Percentiles rank a stretch among this genome's conserved stretches.
These are phyloP conservation scores for Lablab purpureus DNA, from an alignment of 306 rosid genomes.

Conservation along the genomic window DNA sequence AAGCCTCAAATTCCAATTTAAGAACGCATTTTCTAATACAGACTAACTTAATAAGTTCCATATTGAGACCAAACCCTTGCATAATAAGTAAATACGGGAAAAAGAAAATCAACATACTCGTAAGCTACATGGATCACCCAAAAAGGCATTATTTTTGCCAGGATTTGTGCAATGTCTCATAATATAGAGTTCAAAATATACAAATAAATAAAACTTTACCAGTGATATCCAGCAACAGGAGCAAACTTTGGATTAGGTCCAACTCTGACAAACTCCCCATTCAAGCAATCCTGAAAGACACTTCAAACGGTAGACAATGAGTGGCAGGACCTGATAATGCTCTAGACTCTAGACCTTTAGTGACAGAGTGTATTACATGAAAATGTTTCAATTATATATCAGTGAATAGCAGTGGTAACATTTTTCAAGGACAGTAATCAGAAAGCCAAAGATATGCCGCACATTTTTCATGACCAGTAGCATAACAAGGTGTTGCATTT, in stretches of 20 bases:
- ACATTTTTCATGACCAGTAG: not conserved
- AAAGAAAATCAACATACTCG: slow-evolving; percentile 4
- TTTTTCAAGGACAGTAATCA: not conserved
- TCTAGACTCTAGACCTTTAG: not conserved
- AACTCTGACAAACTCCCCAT: slow-evolving; percentile 96
- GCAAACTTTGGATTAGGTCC: slow-evolving; percentile 90
- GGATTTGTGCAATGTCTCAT: slow-evolving; percentile 5
- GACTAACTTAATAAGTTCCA: slow-evolving; percentile 23
- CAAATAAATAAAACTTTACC: slow-evolving; percentile 51
- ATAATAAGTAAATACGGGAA: not conserved
- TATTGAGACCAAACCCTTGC: slow-evolving; percentile 6
- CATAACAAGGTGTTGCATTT: not conserved
- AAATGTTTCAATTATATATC: not conserved
- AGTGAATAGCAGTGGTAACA: slow-evolving; percentile 4
- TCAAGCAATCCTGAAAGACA: slow-evolving; percentile 76
- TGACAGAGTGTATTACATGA: not conserved
- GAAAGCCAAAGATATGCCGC: not conserved
- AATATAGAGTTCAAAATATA: not conserved
- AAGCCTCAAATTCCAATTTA: slow-evolving; percentile 41
- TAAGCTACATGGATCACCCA: slow-evolving; percentile 16
- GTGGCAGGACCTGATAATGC: slow-evolving; percentile 1
- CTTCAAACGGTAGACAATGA: slow-evolving; percentile 36
- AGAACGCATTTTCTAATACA: slow-evolving; percentile 26
- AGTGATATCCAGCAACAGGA: slow-evolving; percentile 94
- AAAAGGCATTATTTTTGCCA: slow-evolving; percentile 26